phyloP scores from a whole-genome alignment of 495 filamentous ascomycete genomes.

The Xylaria grammica region DNA sequence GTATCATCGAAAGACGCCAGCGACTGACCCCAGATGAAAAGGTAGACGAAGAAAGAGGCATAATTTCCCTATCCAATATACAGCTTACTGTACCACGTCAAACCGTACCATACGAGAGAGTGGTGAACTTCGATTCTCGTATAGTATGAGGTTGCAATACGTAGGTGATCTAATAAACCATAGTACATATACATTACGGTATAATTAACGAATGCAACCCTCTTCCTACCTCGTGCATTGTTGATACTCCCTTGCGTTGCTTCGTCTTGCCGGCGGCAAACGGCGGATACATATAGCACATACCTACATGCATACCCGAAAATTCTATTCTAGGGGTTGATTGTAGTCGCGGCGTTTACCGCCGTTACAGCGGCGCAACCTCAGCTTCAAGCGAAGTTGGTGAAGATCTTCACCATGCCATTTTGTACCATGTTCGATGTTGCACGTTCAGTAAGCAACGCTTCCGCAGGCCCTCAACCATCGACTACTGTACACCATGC shows the following conservation, averaged over 20 bases:
- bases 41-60: too few species aligned
- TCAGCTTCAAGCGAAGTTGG: neutral
- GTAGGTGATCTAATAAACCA: constrained; percentile 7
- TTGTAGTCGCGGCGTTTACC: neutral
- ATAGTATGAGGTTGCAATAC: neutral
- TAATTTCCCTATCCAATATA: too few species aligned
- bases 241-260: neutral
- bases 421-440: neutral
- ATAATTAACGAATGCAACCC: neutral
- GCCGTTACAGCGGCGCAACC: neutral
- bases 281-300: neutral
- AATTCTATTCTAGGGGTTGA: neutral
- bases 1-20: too few species aligned
- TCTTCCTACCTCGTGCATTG: neutral
- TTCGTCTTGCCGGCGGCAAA: constrained; percentile 18
- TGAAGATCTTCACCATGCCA: constrained; percentile 12
- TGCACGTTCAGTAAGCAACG: neutral
- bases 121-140: neutral
- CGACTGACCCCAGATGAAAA: too few species aligned
- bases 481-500: neutral
- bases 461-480: neutral
- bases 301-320: neutral
- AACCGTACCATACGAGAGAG: too few species aligned
- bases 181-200: neutral
- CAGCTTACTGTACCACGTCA: too few species aligned